Conservation (phyloP, 129 eudicot genomes). For the Tagetes erecta region DNA sequence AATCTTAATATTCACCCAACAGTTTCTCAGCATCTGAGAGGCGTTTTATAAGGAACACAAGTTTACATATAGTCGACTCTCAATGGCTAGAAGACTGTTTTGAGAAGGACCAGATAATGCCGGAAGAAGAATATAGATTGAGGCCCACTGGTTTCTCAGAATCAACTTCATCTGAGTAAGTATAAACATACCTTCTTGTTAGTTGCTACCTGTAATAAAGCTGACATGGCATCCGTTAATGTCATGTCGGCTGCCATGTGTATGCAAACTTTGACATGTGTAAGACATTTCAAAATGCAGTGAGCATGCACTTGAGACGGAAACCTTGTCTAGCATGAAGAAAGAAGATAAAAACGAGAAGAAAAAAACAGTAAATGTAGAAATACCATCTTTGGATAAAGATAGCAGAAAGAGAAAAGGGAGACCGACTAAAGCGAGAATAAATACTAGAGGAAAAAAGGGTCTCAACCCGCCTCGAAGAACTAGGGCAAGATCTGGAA, state of each 20-base stretch:
- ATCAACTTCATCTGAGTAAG: conserved; percentile 47
- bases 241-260: conserved; percentile 2
- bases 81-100: conserved; percentile 85
- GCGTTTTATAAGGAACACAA: conserved; percentile 40
- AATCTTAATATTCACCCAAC: conserved; percentile 24
- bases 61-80: conserved; percentile 62
- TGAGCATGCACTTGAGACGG: conserved; percentile 25
- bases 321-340: conserved; percentile 26
- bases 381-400: conserved; percentile 24
- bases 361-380: conserved; percentile 29
- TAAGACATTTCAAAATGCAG: conserved; percentile 26
- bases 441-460: conserved; percentile 34
- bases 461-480: conserved; percentile 53
- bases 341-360: conserved; percentile 27
- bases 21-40: conserved; percentile 69
- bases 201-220: conserved; percentile 2
- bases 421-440: conserved; percentile 42
- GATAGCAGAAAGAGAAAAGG: conserved; percentile 48
- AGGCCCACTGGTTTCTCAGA: conserved; percentile 50
- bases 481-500: conserved; percentile 49
- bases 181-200: conserved; percentile 7
- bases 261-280: not conserved
- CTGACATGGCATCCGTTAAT: conserved; percentile 12
- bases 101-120: conserved; percentile 51
- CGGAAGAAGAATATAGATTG: conserved; percentile 57